Base-by-base conservation (phyloP, 139 green algal genomes). In the Chlamydomonas schloesseri region DNA sequence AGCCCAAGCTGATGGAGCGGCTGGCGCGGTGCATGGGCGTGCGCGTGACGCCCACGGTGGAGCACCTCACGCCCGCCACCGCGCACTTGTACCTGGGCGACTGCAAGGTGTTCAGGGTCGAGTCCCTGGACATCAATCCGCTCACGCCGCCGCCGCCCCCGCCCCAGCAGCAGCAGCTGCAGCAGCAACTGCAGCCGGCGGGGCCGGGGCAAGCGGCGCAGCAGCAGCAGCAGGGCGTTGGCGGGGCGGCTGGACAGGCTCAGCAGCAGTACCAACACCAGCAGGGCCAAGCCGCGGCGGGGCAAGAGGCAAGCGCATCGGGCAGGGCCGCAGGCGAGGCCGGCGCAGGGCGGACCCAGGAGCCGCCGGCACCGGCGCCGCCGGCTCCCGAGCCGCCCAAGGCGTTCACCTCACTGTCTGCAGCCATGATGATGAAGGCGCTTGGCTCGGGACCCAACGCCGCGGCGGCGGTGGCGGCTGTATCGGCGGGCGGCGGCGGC, bases 1-100 rank as follows among this genome's bases (percentile, higher is more conserved):
- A 96, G 88, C 73, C 68, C 24, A 88, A 92, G 64, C 71, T 96
- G 57, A 89, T 98, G 82, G 93, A 97, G 34, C 88, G 95, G 24
- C 58, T 98, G 28, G 89, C 94, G 0, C 87, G 94, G 34, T 94
- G 90, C 89, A 95, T 91, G 58, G 91, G 91, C 21, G 89, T 87
- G 0, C 82, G 88, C 74, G 94, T 96, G 79, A 84, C 87, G 18
- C 64, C 91, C 21, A 92, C 91, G 10, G 31, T 95, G 23, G 91
- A 95, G 64, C 73, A 93, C 67, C 85, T 95, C 74, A 87, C 70
- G 50, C 73, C 89, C 6, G 77, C 91, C 34, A 86, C 67, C 47
- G 68, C 69, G 26, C 36, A 71, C 69, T 24, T 65, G 14, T 87
- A 87, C 81, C 69, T 95, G 20, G 93, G 91, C 62, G 88, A 87